Evolutionary conservation across 306 rosid genomes (phyloP).

Genomic region (Chamaecrista fasciculata): DNA sequence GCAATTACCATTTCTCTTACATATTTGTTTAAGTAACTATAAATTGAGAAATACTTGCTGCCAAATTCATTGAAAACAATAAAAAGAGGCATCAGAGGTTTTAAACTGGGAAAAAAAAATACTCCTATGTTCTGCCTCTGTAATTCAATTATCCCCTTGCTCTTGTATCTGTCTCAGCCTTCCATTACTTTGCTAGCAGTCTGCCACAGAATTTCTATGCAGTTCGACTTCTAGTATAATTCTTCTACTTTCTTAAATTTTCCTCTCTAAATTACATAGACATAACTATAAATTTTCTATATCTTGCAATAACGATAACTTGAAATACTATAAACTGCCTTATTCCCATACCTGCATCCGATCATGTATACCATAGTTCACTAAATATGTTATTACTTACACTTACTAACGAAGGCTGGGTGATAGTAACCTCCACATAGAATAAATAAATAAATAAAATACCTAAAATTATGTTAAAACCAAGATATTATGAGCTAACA

Average conservation of each 20-base stretch:
- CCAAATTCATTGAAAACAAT: background rate
- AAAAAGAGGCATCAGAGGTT: too few species aligned
- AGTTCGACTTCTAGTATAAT: background rate
- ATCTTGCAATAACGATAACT: background rate
- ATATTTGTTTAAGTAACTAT: background rate
- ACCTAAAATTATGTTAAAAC: too few species aligned
- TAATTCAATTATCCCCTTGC: background rate
- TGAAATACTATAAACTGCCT: background rate
- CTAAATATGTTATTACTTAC: conserved; percentile 8
- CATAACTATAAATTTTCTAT: background rate
- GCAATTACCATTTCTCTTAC: background rate
- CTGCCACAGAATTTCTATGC: background rate
- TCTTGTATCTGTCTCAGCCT: background rate
- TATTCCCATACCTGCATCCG: background rate
- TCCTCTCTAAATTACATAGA: background rate
- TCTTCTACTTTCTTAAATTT: background rate
- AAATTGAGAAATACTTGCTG: background rate
- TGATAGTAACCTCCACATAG: too few species aligned
- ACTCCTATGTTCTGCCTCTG: background rate
- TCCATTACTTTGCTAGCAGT: background rate
- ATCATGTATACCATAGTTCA: background rate
- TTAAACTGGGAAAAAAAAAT: too few species aligned
- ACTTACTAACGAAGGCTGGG: too few species aligned
- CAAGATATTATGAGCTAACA: too few species aligned
- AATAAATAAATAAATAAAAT: too few species aligned